phyloP scores from a whole-genome alignment of 805 yeast species.

The Isabelozyma pseudorhagii region DNA sequence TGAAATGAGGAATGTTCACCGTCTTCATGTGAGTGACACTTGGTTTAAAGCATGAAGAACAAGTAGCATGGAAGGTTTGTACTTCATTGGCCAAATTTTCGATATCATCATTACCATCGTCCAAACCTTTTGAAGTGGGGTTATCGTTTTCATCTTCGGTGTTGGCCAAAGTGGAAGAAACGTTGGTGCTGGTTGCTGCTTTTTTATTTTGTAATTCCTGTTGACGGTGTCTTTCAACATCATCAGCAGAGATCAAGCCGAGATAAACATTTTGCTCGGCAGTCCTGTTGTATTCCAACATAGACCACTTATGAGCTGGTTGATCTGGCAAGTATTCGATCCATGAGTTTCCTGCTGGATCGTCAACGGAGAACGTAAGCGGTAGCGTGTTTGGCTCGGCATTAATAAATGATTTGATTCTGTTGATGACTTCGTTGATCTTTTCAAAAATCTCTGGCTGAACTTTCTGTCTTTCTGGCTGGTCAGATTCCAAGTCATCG shows the following conservation, averaged over 20 bases:
- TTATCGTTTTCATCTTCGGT: constrained; percentile 14
- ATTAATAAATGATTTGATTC: constrained; percentile 56
- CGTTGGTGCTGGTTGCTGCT: constrained; percentile 34
- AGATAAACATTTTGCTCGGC: constrained; percentile 84
- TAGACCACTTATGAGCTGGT: constrained; percentile 86
- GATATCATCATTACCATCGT: constrained; percentile 63
- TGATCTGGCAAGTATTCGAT: constrained; percentile 86
- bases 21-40: constrained; percentile 96
- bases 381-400: constrained; percentile 73
- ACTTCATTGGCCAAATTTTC: constrained; percentile 88
- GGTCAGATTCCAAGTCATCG: constrained; percentile 76
- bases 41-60: constrained; percentile 81
- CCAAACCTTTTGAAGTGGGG: constrained; percentile 43
- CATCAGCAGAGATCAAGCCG: constrained; percentile 74
- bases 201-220: constrained; percentile 49
- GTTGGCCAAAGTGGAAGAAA: constrained; percentile 16
- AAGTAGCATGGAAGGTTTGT: constrained; percentile 87
- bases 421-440: constrained; percentile 65
- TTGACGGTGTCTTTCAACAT: constrained; percentile 45
- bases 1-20: constrained; percentile 95
- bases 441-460: constrained; percentile 77
- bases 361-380: constrained; percentile 75
- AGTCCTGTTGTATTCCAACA: constrained; percentile 74
- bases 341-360: constrained; percentile 98
- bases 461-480: constrained; percentile 66